Percentiles rank a stretch among this genome's conserved stretches.
Conservation (phyloP, 1,284 basidiomycete genomes). For the Moniliophthora roreri region DNA sequence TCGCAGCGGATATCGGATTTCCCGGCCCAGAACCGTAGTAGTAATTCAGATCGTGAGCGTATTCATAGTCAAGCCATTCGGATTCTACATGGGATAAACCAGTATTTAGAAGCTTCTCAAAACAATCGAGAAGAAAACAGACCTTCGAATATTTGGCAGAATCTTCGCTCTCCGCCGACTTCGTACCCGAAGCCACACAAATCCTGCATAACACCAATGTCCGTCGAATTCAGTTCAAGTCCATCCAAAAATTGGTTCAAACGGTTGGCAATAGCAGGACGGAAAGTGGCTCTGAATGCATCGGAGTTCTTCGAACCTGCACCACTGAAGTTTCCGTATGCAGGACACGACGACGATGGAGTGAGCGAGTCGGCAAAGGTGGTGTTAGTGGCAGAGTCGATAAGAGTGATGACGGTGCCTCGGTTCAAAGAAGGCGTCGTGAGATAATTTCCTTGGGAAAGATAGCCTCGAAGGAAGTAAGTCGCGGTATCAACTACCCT, state of each 20-base stretch:
- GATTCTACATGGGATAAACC: conserved; percentile 36
- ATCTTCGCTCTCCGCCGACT: conserved; percentile 36
- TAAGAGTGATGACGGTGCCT: conserved; percentile 32
- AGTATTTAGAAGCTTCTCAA: conserved; percentile 26
- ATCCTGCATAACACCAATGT: conserved; percentile 43
- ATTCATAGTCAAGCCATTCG: conserved; percentile 53
- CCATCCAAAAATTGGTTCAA: conserved; percentile 37
- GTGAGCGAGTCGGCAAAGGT: conserved; percentile 44
- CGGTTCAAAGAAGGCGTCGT: conserved; percentile 28
- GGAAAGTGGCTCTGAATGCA: conserved; percentile 33
- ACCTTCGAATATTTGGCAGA: conserved; percentile 37
- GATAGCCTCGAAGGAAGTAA: conserved; percentile 39
- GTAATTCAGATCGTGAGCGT: conserved; percentile 56
- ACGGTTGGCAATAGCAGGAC: conserved; percentile 28
- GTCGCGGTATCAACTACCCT: conserved; percentile 40
- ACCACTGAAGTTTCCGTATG: conserved; percentile 28
- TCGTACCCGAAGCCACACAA: conserved; percentile 40
- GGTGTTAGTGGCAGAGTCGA: conserved; percentile 37
- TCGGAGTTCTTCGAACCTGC: conserved; percentile 25
- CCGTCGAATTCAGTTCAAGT: conserved; percentile 29
- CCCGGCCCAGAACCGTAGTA: conserved; percentile 47
- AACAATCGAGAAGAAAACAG: conserved; percentile 7
- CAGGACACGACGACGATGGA: conserved; percentile 36
- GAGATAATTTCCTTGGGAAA: conserved; percentile 41
- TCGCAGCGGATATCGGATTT: conserved; percentile 38